Base-by-base conservation (phyloP, 306 rosid species). In the Fragaria ananassa region DNA sequence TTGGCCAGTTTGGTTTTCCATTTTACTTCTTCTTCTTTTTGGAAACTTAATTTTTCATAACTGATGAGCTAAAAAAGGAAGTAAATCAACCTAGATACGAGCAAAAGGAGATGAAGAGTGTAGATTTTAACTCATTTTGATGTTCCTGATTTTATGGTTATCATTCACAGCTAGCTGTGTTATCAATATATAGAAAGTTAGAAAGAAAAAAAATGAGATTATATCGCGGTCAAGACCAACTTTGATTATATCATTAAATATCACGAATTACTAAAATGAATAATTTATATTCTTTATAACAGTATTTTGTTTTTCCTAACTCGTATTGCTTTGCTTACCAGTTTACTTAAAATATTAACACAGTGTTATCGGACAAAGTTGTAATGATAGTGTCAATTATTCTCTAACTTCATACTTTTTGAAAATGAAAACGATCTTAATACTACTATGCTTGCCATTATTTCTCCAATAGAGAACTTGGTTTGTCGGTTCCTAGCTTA, bases 401-500 rank as follows among this genome's bases (percentile, higher is more conserved):
- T 3, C 18, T 14, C 19, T 31, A 31, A 4, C 35, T 12, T 1
- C 53, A 14, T 49, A 49, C 54, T 49, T 15, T 3, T 13, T 4
- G 1, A 49, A 15, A 49, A 49, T 49, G 54, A 49, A 15, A 49
- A 49, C 1, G 5, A 4, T 14, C 6, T 49, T 15, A 47, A 14
- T 5, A 49, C 54, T 47, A 47, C 18, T 14, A 1, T 15, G n/a
- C 1, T 1, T 49, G 1, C 17, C 23, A 17, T 8, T 54, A 54
- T 54, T 54, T 23, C 10, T 19, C 58, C 58, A 6, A n/a, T 54
- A 23, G 13, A 25, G 35, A 25, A 10, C 65, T 58, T 12, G 65
- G 65, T n/a, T 44, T 77, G 81, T 77, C 70, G 76, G 81, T 71
- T 61, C 76, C 41, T 62, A 70, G 61, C 14, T 23, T 63, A 11